These are phyloP conservation scores for Coprinopsis strossmayeri DNA, from an alignment of 768 basidiomycete species.

Conservation along the genomic window DNA sequence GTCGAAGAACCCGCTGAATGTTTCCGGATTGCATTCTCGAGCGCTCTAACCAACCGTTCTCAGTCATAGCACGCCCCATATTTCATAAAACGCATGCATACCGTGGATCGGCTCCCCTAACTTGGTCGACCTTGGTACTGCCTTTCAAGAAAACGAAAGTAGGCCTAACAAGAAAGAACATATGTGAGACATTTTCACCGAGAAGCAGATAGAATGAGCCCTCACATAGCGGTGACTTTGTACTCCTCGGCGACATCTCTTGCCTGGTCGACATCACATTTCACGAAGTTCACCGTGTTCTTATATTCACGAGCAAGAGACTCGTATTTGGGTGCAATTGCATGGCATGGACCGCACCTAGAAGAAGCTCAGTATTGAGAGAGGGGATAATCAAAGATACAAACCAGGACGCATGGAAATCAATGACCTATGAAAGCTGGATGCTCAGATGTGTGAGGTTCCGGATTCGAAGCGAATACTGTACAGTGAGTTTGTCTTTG, in stretches of 20 bases:
- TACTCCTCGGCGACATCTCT: constrained; percentile 61
- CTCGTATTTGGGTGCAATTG: constrained; percentile 74
- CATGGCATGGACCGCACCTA: constrained; percentile 86
- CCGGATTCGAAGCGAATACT: constrained; percentile 8
- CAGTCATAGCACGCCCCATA: not conserved
- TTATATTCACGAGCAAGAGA: constrained; percentile 60
- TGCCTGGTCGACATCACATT: constrained; percentile 74
- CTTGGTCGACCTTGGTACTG: constrained; percentile 56
- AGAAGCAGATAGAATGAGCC: not conserved
- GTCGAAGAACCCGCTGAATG: constrained; percentile 35
- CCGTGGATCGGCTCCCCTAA: constrained; percentile 66
- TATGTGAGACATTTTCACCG: not conserved
- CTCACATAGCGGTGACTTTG: constrained; percentile 68
- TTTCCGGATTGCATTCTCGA: constrained; percentile 52
- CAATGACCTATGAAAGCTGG: constrained; percentile 53
- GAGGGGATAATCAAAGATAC: constrained; percentile 10
- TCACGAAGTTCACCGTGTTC: constrained; percentile 76
- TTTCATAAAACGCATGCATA: constrained; percentile 25
- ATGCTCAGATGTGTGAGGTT: not conserved
- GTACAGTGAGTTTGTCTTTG: constrained; percentile 59
- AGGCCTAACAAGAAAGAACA: constrained; percentile 46
- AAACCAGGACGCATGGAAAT: constrained; percentile 83
- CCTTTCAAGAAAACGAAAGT: constrained; percentile 79
- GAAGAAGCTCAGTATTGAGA: not conserved
- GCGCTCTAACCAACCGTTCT: constrained; percentile 34